phyloP scores from a whole-genome alignment of 345 rosid genomes.

The Hibiscus tridactylites region DNA sequence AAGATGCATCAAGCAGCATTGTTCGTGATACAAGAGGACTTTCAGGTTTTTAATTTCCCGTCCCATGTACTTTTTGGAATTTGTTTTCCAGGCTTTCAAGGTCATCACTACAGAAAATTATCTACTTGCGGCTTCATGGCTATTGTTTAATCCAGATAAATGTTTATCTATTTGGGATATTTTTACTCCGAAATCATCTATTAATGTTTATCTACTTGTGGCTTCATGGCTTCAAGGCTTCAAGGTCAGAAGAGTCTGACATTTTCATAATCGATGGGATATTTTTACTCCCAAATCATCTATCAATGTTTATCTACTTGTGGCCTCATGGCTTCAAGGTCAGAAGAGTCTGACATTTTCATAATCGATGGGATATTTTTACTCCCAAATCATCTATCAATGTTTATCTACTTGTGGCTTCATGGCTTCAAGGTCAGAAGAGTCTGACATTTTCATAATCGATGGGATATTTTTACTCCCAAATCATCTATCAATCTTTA shows the following conservation, averaged over 20 bases:
- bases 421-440: too few species aligned
- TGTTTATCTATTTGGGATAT: neutral
- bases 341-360: too few species aligned
- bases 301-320: too few species aligned
- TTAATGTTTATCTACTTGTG: too few species aligned
- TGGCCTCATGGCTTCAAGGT: too few species aligned
- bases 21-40: conserved; percentile 92
- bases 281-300: too few species aligned
- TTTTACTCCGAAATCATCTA: neutral
- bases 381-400: too few species aligned
- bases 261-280: too few species aligned
- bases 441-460: too few species aligned
- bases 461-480: neutral
- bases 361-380: neutral
- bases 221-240: too few species aligned
- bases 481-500: neutral
- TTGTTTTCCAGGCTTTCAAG: neutral
- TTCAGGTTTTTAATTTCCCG: conserved; percentile 49
- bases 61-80: neutral
- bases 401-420: too few species aligned
- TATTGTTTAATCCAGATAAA: neutral
- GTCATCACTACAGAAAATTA: neutral
- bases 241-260: too few species aligned
- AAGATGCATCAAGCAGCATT: conserved; percentile 66
- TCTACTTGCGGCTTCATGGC: neutral